Conservation (phyloP, 78 protist genomes). For the Dictyostelium brefeldianum region DNA sequence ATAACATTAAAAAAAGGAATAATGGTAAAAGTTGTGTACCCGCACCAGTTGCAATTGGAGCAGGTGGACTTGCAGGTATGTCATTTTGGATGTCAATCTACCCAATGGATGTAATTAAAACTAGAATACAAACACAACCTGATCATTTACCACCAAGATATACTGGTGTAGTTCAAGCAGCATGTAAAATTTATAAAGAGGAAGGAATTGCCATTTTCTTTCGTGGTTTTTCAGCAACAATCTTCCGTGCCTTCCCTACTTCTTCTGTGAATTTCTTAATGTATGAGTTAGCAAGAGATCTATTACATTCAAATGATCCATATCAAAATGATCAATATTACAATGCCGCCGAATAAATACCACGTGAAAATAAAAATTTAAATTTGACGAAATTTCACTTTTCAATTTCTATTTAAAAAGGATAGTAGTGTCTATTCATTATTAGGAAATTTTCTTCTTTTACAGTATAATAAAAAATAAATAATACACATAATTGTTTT, state of each 20-base stretch:
- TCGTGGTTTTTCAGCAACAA: conserved; percentile 63
- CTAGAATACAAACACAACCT: conserved; percentile 66
- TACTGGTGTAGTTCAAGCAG: conserved; percentile 47
- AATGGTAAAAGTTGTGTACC: conserved; percentile 25
- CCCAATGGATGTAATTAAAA: conserved; percentile 79
- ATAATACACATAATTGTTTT: too few relatives aligned
- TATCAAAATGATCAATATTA: not conserved
- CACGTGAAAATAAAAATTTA: too few relatives aligned
- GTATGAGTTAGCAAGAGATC: conserved; percentile 53
- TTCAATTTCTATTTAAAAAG: too few relatives aligned
- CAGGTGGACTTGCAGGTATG: conserved; percentile 82
- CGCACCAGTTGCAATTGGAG: conserved; percentile 70
- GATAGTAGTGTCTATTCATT: too few relatives aligned
- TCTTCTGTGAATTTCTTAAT: conserved; percentile 47
- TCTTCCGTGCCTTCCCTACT: conserved; percentile 73
- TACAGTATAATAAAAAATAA: too few relatives aligned
- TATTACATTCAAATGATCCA: conserved; percentile 32
- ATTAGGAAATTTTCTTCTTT: too few relatives aligned
- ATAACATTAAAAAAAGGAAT: not conserved
- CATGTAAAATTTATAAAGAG: conserved; percentile 28
- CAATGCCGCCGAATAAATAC: not conserved
- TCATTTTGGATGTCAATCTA: conserved; percentile 73
- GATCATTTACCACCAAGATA: conserved; percentile 31
- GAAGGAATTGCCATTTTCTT: conserved; percentile 44
- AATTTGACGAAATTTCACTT: too few relatives aligned